A percentile compares a stretch with the other conserved stretches of the same genome.
These are phyloP conservation scores for Trichoderma sp. DNA, from an alignment of 2,329 filamentous ascomycete species.

Conservation along the genomic window DNA sequence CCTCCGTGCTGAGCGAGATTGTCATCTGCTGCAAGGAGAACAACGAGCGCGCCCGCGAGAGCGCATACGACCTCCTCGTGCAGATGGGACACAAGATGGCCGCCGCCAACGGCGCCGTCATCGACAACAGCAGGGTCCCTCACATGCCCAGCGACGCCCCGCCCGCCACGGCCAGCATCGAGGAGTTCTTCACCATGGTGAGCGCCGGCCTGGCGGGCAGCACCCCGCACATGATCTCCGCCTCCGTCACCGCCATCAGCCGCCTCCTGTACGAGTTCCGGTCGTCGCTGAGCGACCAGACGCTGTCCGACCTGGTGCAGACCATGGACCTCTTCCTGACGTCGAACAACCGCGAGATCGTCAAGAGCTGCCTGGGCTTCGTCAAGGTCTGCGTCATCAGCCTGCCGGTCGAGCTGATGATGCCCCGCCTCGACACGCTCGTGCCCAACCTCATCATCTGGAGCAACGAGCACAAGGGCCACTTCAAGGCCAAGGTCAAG, in stretches of 20 bases:
- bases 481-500: slow-evolving; percentile 96
- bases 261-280: slow-evolving; percentile 94
- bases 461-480: slow-evolving; percentile 97
- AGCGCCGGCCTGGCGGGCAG: slow-evolving; percentile 90
- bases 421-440: slow-evolving; percentile 73
- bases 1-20: slow-evolving; percentile 86
- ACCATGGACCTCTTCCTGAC: slow-evolving; percentile 96
- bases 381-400: slow-evolving; percentile 94
- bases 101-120: slow-evolving; percentile 65
- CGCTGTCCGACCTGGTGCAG: slow-evolving; percentile 81
- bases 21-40: slow-evolving; percentile 97
- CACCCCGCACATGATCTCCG: slow-evolving; percentile 96
- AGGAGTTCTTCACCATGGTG: slow-evolving; percentile 98
- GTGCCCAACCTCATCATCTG: slow-evolving; percentile 92
- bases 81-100: slow-evolving; percentile 82
- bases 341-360: slow-evolving; percentile 95
- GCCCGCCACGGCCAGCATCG: slow-evolving; percentile 75
- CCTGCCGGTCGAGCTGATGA: slow-evolving; percentile 76
- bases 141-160: slow-evolving; percentile 84
- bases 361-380: slow-evolving; percentile 91
- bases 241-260: slow-evolving; percentile 91
- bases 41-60: slow-evolving; percentile 89
- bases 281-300: slow-evolving; percentile 64
- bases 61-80: slow-evolving; percentile 87
- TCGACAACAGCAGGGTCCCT: slow-evolving; percentile 83